Evolutionary conservation across 2,329 filamentous ascomycete genomes (phyloP), one percentile per base, ranked within the genome.

Genomic region (Stachybotrys echinatus): DNA sequence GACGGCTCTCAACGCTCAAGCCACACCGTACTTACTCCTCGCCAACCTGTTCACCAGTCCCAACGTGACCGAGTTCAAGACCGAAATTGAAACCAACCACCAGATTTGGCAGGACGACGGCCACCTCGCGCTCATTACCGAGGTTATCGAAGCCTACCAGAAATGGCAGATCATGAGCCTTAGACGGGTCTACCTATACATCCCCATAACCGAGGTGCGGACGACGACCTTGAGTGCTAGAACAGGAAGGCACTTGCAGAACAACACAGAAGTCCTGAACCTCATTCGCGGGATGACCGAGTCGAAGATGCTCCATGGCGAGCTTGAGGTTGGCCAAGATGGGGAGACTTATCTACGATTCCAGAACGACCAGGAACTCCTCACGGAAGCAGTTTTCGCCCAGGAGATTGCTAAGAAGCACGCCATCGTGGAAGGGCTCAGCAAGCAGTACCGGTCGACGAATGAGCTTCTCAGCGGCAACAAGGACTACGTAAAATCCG

Each of bases 111-210:
- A 70, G 37, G 75, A 80, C 57, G 91, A 97, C 58, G 81, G 81
- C 44, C 97, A 95, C 60, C 66, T 72, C 4, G 81, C 84, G 4
- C 78, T 97, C 14, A 75, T 95, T 12, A 70, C 74, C 5, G 83
- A 89, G 63, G 84, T 92, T 12, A 65, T 87, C 38, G 72, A 79
- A 19, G 83, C 87, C 10, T 89, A 92, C 62, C 83, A 88, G 57
- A 83, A 84, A 58, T 90, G 87, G 72, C 84, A 88, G 52, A 81
- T 97, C 50, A 74, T 86, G 31, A 83, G 83, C 52, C 75, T 97
- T 22, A 83, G 85, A 42, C 79, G 81, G 48, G 84, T 89, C 4
- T 96, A 92, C 63, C 72, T 70, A 48, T 79, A 80, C 54, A 71
- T 85, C 31, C 76, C 78, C 17, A 71, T 85, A 27, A 58, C 74